Percentiles rank a stretch among this genome's conserved stretches.
Evolutionary conservation across 2,329 filamentous ascomycete species (phyloP).

Genomic region (Peltaster fructicola): DNA sequence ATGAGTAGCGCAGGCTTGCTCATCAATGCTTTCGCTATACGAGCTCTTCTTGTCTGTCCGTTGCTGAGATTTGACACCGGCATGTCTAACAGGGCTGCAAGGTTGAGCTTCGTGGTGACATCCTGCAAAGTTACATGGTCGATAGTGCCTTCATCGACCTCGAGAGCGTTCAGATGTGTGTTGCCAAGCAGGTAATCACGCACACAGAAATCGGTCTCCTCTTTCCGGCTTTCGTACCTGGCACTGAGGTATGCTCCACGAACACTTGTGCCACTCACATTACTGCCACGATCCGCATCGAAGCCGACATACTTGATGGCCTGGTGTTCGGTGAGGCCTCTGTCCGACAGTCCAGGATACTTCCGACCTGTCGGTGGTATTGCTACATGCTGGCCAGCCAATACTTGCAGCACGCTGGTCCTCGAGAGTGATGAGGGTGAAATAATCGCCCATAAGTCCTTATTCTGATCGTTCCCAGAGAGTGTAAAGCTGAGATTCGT

Average conservation of each 20-base stretch:
- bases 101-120: conserved; percentile 51
- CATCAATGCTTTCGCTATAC: conserved; percentile 74
- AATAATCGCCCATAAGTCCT: conserved; percentile 66
- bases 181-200: conserved; percentile 66
- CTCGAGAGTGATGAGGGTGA: conserved; percentile 64
- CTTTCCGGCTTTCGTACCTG: conserved; percentile 73
- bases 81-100: conserved; percentile 54
- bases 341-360: conserved; percentile 54
- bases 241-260: conserved; percentile 74
- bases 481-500: conserved; percentile 52
- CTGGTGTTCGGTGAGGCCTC: conserved; percentile 40
- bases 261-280: conserved; percentile 35
- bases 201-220: conserved; percentile 75
- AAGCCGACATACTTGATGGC: conserved; percentile 88
- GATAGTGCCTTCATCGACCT: conserved; percentile 25
- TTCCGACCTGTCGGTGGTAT: conserved; percentile 57
- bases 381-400: conserved; percentile 59
- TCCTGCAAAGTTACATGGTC: conserved; percentile 37
- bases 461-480: conserved; percentile 1
- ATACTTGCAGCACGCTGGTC: conserved; percentile 63
- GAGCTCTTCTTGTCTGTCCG: conserved; percentile 71
- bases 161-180: conserved; percentile 61
- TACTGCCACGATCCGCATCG: conserved; percentile 47
- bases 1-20: conserved; percentile 63
- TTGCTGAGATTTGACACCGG: conserved; percentile 85